phyloP scores from a whole-genome alignment of 129 eudicot species.

The Mikania micrantha region DNA sequence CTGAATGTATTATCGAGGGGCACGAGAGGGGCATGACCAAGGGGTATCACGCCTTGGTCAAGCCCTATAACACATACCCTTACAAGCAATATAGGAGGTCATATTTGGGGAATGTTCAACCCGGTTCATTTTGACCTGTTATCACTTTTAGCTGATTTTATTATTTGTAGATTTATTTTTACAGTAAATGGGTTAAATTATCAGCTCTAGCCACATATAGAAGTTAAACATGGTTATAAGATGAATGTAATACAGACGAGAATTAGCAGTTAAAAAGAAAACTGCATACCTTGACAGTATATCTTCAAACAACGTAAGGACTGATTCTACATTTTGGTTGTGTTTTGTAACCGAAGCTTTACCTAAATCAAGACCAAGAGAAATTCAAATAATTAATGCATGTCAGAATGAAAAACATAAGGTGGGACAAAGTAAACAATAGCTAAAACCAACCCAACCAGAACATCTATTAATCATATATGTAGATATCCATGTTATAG shows the following conservation, averaged over 20 bases:
- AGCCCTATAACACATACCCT: no score
- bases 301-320: slow-evolving; percentile 69
- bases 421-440: background rate
- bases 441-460: background rate
- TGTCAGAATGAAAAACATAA: background rate
- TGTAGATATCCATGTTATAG: background rate
- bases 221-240: background rate
- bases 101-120: no score
- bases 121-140: no score
- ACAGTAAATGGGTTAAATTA: background rate
- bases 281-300: slow-evolving; percentile 61
- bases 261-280: slow-evolving; percentile 5
- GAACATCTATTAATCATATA: background rate
- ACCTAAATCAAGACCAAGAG: slow-evolving; percentile 41
- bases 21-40: no score
- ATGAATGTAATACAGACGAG: background rate
- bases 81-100: no score
- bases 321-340: slow-evolving; percentile 83
- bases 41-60: no score
- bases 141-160: no score
- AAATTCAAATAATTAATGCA: background rate
- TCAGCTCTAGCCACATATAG: background rate
- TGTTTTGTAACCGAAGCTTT: slow-evolving; percentile 80
- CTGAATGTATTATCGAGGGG: no score
- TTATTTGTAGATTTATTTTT: no score